phyloP scores from a whole-genome alignment of 2,329 filamentous ascomycete species.

The Cadophora sp. region DNA sequence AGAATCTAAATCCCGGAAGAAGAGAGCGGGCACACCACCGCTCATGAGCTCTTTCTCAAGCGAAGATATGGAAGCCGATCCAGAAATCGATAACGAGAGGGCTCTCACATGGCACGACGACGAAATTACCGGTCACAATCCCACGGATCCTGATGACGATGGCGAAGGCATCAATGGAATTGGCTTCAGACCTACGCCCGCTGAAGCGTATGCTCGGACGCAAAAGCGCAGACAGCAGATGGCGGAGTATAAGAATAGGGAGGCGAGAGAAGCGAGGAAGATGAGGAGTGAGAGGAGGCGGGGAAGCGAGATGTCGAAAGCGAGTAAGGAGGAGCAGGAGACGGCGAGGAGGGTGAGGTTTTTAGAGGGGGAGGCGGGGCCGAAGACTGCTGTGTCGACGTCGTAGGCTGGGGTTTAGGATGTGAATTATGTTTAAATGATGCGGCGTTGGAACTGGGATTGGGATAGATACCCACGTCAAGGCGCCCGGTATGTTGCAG shows the following conservation, averaged over 20 bases:
- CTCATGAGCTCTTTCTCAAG: conserved; percentile 21
- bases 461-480: not conserved
- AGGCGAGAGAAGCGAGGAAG: conserved; percentile 66
- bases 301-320: conserved; percentile 28
- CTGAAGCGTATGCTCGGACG: conserved; percentile 62
- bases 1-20: conserved; percentile 41
- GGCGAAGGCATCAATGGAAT: conserved; percentile 72
- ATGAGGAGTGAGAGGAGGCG: conserved; percentile 59
- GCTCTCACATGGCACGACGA: conserved; percentile 72
- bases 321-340: conserved; percentile 32
- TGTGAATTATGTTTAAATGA: not conserved
- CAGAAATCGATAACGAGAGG: conserved; percentile 45
- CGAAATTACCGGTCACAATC: conserved; percentile 71
- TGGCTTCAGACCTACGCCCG: conserved; percentile 69
- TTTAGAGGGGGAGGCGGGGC: conserved; percentile 34
- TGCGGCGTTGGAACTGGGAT: not conserved
- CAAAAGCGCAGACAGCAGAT: conserved; percentile 66
- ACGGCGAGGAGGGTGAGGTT: conserved; percentile 42
- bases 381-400: conserved; percentile 27
- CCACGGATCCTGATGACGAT: conserved; percentile 69
- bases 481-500: not conserved
- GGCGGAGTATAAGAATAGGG: conserved; percentile 65
- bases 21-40: conserved; percentile 40
- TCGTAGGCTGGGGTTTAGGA: conserved; percentile 6
- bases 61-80: conserved; percentile 7